A percentile compares a stretch with the other conserved stretches of the same genome.
These are phyloP conservation scores for Elongisporangium prolatum DNA, from an alignment of 352 stramenopile species.

Conservation along the genomic window DNA sequence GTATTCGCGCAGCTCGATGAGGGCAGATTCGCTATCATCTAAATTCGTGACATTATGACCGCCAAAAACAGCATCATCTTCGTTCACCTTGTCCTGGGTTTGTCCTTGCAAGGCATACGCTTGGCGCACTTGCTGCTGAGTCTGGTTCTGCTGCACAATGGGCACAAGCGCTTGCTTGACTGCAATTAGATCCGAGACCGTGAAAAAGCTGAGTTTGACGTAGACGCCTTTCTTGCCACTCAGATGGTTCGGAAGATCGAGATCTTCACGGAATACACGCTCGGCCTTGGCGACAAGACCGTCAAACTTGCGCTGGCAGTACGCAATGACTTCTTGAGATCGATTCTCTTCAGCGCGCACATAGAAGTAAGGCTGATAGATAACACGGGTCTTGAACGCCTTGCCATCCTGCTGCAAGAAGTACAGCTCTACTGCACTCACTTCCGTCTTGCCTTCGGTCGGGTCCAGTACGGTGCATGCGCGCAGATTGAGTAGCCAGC, in stretches of 20 bases:
- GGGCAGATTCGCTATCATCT: constrained; percentile 61
- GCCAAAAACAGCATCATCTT: constrained; percentile 39
- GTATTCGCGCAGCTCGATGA: constrained; percentile 96
- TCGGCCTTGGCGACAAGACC: constrained; percentile 73
- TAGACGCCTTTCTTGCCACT: constrained; percentile 83
- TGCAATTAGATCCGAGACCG: constrained; percentile 57
- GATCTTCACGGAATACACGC: constrained; percentile 83
- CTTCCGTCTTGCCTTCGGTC: constrained; percentile 67
- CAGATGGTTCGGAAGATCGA: constrained; percentile 89
- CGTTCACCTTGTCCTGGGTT: constrained; percentile 24
- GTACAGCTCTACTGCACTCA: constrained; percentile 92
- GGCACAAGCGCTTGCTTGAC: constrained; percentile 64
- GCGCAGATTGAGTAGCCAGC: constrained; percentile 73
- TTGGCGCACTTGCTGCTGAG: constrained; percentile 48
- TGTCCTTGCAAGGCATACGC: constrained; percentile 68
- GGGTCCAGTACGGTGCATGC: constrained; percentile 51
- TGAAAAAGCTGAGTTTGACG: constrained; percentile 90
- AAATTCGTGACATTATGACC: constrained; percentile 15
- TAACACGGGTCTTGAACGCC: constrained; percentile 95
- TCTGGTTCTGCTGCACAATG: constrained; percentile 61
- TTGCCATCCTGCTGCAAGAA: constrained; percentile 92
- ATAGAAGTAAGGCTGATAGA: constrained; percentile 98
- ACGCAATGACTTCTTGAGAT: constrained; percentile 69
- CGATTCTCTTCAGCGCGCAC: constrained; percentile 64
- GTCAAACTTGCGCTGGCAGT: constrained; percentile 84